Evolutionary conservation across 2,329 filamentous ascomycete species (phyloP).

Genomic region (Akanthomyces dipterigenus): DNA sequence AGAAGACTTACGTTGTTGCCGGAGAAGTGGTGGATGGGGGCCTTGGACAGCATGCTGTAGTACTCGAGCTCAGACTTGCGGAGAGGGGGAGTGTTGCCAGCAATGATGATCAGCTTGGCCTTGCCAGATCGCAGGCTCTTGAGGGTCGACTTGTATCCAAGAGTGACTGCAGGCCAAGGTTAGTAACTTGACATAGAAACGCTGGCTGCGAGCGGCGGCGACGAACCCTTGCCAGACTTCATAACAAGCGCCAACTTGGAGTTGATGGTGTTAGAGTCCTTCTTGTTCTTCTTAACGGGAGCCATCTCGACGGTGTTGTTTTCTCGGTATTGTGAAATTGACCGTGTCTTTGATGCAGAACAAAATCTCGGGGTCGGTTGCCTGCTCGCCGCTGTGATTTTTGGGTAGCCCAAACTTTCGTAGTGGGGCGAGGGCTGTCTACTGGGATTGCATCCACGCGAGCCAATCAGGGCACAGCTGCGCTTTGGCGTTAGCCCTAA

Average conservation of each 20-base stretch:
- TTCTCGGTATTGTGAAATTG: conserved; percentile 26
- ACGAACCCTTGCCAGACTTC: conserved; percentile 69
- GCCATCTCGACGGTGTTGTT: conserved; percentile 53
- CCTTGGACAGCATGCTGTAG: conserved; percentile 90
- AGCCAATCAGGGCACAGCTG: conserved; percentile 23
- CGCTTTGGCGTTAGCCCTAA: conserved; percentile 28
- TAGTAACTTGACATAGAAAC: conserved; percentile 7
- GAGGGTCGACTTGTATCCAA: conserved; percentile 45
- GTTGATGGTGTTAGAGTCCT: conserved; percentile 68
- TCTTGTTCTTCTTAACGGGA: conserved; percentile 73
- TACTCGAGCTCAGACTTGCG: conserved; percentile 97
- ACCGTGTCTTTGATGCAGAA: conserved; percentile 14
- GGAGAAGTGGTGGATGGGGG: conserved; percentile 92
- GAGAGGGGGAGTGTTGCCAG: conserved; percentile 92
- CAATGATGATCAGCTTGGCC: conserved; percentile 95
- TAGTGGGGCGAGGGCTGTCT: conserved; percentile 13
- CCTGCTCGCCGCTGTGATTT: conserved; percentile 16
- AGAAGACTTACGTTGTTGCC: conserved; percentile 90
- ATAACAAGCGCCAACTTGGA: conserved; percentile 56
- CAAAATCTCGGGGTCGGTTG: conserved; percentile 17
- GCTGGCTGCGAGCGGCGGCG: background rate
- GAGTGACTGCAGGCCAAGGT: conserved; percentile 27
- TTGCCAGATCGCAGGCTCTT: conserved; percentile 92
- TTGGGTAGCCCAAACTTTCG: conserved; percentile 15
- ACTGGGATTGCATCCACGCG: conserved; percentile 14